These are phyloP conservation scores for Coemansia reversa DNA, from an alignment of 192 early-diverging fungal species.

Conservation along the genomic window DNA sequence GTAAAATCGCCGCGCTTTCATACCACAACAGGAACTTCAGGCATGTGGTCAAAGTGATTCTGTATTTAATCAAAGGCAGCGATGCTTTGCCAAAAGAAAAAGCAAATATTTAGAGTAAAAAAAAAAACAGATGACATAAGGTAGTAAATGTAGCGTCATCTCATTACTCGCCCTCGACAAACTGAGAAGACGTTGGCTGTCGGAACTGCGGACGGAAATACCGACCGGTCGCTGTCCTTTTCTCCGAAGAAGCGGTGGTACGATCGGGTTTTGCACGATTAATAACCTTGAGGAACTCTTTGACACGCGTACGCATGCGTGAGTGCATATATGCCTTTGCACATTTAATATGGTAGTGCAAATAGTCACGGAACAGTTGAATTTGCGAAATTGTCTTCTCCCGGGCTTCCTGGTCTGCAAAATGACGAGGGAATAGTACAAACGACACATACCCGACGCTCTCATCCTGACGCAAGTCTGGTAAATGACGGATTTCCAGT, in stretches of 20 bases:
- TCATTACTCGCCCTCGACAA: constrained; percentile 44
- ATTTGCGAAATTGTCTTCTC: constrained; percentile 94
- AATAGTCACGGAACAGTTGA: constrained; percentile 96
- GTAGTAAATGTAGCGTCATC: not conserved
- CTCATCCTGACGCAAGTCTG: constrained; percentile 73
- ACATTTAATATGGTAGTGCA: constrained; percentile 99
- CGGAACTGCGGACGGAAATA: constrained; percentile 57
- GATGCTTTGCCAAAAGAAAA: not conserved
- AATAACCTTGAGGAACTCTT: constrained; percentile 95
- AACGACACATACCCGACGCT: constrained; percentile 94
- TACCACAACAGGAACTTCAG: not conserved
- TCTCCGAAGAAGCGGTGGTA: constrained; percentile 62
- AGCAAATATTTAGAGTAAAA: not conserved
- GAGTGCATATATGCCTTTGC: constrained; percentile 99
- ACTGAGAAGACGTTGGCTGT: constrained; percentile 42
- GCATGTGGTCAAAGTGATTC: too few relatives aligned
- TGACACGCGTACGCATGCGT: constrained; percentile 92
- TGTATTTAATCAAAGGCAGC: not conserved
- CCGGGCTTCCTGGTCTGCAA: constrained; percentile 64
- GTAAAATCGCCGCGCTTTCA: constrained; percentile 6
- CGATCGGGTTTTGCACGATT: constrained; percentile 96
- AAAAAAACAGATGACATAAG: not conserved
- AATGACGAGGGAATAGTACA: constrained; percentile 95
- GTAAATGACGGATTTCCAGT: constrained; percentile 82
- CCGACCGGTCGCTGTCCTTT: constrained; percentile 65